Conservation (phyloP, 441 rosid species). For the Pelargonium cotyledonis region DNA sequence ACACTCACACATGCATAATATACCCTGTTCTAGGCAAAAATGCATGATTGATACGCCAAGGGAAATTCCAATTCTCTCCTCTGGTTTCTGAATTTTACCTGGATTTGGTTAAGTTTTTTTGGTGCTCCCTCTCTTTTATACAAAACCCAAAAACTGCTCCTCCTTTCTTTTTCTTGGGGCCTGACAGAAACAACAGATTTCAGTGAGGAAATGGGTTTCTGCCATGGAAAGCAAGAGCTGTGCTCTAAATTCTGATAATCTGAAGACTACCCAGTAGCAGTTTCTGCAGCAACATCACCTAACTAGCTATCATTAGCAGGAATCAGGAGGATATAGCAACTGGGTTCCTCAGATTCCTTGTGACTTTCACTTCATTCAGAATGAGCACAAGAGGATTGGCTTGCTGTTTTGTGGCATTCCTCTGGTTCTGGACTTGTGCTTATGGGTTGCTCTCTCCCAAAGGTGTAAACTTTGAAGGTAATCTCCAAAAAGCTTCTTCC, state of each 20-base stretch:
- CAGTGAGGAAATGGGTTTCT: slow-evolving; percentile 35
- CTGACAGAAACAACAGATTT: slow-evolving; percentile 38
- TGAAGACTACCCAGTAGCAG: slow-evolving; percentile 18
- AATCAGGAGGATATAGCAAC: slow-evolving; percentile 19
- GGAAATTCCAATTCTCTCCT: slow-evolving; percentile 31
- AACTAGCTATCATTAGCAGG: slow-evolving; percentile 7
- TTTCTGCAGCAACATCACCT: no score
- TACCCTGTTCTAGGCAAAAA: slow-evolving; percentile 13
- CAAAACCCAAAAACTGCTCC: slow-evolving; percentile 37
- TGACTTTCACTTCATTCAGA: slow-evolving; percentile 34
- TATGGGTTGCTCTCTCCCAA: slow-evolving; percentile 73
- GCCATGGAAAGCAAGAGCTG: slow-evolving; percentile 35
- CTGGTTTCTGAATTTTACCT: slow-evolving; percentile 24
- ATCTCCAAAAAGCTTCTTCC: slow-evolving; percentile 10
- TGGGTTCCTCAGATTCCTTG: slow-evolving; percentile 27
- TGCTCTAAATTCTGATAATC: slow-evolving; percentile 17
- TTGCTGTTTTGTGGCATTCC: slow-evolving; percentile 31
- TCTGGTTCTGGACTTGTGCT: slow-evolving; percentile 48
- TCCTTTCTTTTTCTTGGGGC: slow-evolving; percentile 32
- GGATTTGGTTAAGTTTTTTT: slow-evolving; percentile 50
- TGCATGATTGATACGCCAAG: slow-evolving; percentile 20
- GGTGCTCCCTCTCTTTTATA: slow-evolving; percentile 37
- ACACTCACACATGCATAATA: neutral
- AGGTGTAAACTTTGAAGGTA: slow-evolving; percentile 98
- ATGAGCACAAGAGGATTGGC: slow-evolving; percentile 27